Conservation (phyloP, 108 stramenopile species). For the Cyclotella atomus region DNA sequence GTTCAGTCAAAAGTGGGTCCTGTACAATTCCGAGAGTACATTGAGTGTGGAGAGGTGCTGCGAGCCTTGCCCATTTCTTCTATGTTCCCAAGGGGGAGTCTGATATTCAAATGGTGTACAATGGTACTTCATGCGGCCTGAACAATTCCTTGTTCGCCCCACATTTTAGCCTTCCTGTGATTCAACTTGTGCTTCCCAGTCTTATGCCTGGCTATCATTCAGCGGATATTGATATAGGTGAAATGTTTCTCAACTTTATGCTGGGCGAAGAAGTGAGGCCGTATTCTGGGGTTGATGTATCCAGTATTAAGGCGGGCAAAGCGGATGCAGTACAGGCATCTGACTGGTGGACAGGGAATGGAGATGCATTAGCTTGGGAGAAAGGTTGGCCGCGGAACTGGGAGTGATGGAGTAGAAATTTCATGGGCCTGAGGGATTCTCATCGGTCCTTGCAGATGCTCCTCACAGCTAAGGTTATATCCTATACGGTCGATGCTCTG, state of each 20-base stretch:
- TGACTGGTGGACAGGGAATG: neutral
- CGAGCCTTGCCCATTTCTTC: conserved; percentile 32
- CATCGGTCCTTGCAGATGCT: conserved; percentile 22
- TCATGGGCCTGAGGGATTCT: conserved; percentile 40
- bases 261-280: conserved; percentile 25
- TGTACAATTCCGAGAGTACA: conserved; percentile 25
- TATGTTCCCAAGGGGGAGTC: conserved; percentile 48
- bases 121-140: conserved; percentile 47
- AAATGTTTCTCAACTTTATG: conserved; percentile 55
- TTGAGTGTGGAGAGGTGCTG: neutral
- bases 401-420: conserved; percentile 27
- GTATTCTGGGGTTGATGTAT: conserved; percentile 43
- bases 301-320: too few relatives aligned
- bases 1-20: conserved; percentile 10
- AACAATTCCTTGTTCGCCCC: conserved; percentile 51
- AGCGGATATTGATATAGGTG: conserved; percentile 53
- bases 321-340: too few relatives aligned
- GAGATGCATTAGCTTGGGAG: neutral
- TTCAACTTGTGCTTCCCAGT: neutral
- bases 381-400: neutral
- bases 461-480: conserved; percentile 4
- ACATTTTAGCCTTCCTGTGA: conserved; percentile 42
- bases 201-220: conserved; percentile 19
- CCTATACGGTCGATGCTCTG: conserved; percentile 4
- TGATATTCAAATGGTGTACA: conserved; percentile 50